Base-by-base conservation (phyloP, 139 green algal genomes). In the Choricystis sp. region DNA sequence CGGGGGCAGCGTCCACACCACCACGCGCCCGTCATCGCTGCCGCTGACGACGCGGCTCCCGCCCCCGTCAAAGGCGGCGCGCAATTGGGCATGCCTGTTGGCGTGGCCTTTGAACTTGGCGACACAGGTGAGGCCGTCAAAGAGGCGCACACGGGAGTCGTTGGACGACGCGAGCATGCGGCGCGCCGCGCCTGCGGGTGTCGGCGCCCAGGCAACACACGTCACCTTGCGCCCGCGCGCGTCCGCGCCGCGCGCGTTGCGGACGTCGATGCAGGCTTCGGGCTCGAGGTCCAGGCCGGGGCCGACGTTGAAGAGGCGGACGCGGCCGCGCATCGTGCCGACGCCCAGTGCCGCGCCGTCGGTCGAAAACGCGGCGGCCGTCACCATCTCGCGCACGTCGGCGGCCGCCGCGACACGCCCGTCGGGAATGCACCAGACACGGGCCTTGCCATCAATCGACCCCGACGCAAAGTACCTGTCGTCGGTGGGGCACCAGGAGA, bases 311-410 rank as follows among this genome's bases (percentile, higher is more conserved):
- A 25, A 29, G 28, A 21, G 56, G 49, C 69, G 68, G 62, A 72
- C 63, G 19, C 66, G 59, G 9, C 79, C 84, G 49, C 79, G 74
- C 77, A 90, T 85, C 9, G 81, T 89, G 57, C 85, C 85, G 49
- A 80, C 83, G 61, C 82, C 69, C 40, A 84, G 78, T 4, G 73
- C 66, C 29, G 59, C 60, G 4, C 83, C 87, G 49, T 86, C 80
- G 4, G 63, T 57, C 0, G 68, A 75, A 66, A 88, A 96, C n/a
- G 64, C 60, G 28, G 81, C 73, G 0, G 90, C 84, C 0, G 90
- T 97, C 28, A 96, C 78, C 83, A 95, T 89, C 73, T 97, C 90
- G 65, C 85, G 83, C 68, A 92, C 73, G 67, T 93, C 79, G 29
- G 83, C 79, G 58, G 71, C 88, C 59, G 81, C 79, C 49, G 80